Evolutionary conservation across 2,329 filamentous ascomycete species (phyloP).

Genomic region (Penicillium sp.): DNA sequence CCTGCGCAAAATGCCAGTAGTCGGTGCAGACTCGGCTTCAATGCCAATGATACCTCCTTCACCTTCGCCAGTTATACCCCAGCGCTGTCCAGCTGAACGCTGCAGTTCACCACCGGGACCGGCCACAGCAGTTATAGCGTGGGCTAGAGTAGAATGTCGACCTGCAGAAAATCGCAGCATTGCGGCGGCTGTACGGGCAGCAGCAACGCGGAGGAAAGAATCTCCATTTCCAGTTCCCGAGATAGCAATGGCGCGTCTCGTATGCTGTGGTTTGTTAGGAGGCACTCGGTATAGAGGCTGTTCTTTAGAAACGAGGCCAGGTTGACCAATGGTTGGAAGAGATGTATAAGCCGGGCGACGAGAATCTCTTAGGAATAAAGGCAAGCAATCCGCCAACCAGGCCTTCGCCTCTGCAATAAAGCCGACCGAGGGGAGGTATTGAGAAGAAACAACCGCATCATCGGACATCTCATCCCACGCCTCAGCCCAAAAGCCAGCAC

Average conservation of each 20-base stretch:
- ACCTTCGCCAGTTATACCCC: conserved; percentile 70
- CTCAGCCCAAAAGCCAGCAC: conserved; percentile 87
- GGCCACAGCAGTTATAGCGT: conserved; percentile 60
- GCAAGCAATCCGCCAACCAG: conserved; percentile 17
- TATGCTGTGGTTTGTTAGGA: not conserved
- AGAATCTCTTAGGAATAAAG: conserved; percentile 3
- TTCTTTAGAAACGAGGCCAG: conserved; percentile 8
- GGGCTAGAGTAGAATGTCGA: conserved; percentile 45
- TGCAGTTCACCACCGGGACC: conserved; percentile 70
- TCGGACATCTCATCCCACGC: conserved; percentile 55
- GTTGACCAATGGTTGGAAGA: not conserved
- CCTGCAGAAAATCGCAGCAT: conserved; percentile 60
- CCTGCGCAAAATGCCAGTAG: conserved; percentile 36
- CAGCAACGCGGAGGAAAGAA: conserved; percentile 69
- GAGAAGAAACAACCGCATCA: not conserved
- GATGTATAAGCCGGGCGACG: conserved; percentile 1
- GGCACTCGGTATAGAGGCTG: not conserved
- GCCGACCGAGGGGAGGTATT: not conserved
- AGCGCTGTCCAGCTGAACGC: conserved; percentile 66
- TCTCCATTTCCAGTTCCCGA: conserved; percentile 87
- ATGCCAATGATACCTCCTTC: conserved; percentile 80
- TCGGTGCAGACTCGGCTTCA: conserved; percentile 51
- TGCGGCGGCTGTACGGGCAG: conserved; percentile 66
- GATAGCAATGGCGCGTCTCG: conserved; percentile 49
- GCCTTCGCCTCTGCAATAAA: conserved; percentile 3